These are phyloP conservation scores for Mimosa pudica DNA, from an alignment of 306 rosid species.

Conservation along the genomic window DNA sequence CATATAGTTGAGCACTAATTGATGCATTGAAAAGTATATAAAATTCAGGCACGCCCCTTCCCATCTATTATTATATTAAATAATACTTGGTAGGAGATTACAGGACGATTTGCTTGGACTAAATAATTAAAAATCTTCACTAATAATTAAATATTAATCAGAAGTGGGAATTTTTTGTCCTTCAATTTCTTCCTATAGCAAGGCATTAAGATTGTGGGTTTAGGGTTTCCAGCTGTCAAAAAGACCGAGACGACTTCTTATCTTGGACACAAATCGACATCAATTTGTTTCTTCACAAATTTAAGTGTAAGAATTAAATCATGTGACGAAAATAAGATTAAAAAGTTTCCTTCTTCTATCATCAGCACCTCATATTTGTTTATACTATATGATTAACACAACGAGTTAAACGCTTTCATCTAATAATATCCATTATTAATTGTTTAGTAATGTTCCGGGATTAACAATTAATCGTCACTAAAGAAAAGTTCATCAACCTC, in stretches of 20 bases:
- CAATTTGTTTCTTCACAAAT: not conserved
- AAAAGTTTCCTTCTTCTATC: not conserved
- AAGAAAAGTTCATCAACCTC: not conserved
- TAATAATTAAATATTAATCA: not conserved
- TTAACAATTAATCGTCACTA: not conserved
- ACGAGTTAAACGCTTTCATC: not conserved
- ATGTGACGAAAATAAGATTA: not conserved
- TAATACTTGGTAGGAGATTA: not conserved
- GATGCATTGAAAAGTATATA: not conserved
- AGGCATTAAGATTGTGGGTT: constrained; percentile 1
- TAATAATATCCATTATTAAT: not conserved
- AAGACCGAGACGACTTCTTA: no score
- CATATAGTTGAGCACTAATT: not conserved
- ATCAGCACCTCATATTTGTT: not conserved
- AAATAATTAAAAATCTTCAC: constrained; percentile 1
- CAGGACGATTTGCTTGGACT: constrained; percentile 9
- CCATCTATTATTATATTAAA: not conserved
- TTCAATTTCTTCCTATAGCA: not conserved
- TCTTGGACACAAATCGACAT: not conserved
- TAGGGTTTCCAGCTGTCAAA: constrained; percentile 29
- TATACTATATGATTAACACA: no score
- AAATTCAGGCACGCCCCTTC: not conserved
- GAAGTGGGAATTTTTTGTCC: not conserved
- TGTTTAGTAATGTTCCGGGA: not conserved
- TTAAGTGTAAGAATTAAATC: not conserved